Evolutionary conservation across 169 alveolate genomes (phyloP).

Genomic region (Toxoplasma gondii): DNA sequence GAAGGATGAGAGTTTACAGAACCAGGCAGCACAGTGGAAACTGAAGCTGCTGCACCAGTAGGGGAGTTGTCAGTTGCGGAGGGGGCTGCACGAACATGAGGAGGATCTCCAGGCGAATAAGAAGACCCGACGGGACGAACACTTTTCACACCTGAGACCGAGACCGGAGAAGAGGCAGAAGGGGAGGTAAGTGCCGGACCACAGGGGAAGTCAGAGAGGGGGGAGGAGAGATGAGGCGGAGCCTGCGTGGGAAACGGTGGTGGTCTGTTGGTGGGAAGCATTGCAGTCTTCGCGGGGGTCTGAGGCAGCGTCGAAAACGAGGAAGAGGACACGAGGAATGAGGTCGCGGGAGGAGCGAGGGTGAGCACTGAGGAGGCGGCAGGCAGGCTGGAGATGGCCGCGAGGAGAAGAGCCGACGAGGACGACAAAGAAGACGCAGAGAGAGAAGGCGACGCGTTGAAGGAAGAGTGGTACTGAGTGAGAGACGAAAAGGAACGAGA

Average conservation of each 20-base stretch:
- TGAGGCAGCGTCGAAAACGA: not conserved
- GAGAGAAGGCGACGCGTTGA: not conserved
- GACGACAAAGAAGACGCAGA: slow-evolving; percentile 17
- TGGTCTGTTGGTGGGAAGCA: not conserved
- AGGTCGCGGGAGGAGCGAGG: slow-evolving; percentile 6
- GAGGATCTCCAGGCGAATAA: not conserved
- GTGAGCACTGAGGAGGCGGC: slow-evolving; percentile 27
- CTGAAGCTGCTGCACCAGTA: not conserved
- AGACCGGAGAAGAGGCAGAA: not conserved
- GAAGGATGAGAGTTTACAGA: not conserved
- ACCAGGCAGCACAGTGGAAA: not conserved
- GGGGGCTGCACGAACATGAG: no score
- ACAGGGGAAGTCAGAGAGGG: not conserved
- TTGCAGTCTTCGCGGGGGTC: not conserved
- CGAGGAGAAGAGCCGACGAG: not conserved
- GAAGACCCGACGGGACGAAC: not conserved
- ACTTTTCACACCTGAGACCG: no score
- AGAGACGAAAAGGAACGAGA: not conserved
- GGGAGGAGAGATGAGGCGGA: not conserved
- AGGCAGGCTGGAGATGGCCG: not conserved
- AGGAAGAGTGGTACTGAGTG: not conserved
- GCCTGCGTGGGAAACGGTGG: not conserved
- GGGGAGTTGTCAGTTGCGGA: not conserved
- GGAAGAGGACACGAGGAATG: not conserved
- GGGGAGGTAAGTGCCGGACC: not conserved